Percentiles rank a stretch among this genome's conserved stretches.
Conservation (phyloP, 768 basidiomycete genomes). For the Termitomyces sp. region DNA sequence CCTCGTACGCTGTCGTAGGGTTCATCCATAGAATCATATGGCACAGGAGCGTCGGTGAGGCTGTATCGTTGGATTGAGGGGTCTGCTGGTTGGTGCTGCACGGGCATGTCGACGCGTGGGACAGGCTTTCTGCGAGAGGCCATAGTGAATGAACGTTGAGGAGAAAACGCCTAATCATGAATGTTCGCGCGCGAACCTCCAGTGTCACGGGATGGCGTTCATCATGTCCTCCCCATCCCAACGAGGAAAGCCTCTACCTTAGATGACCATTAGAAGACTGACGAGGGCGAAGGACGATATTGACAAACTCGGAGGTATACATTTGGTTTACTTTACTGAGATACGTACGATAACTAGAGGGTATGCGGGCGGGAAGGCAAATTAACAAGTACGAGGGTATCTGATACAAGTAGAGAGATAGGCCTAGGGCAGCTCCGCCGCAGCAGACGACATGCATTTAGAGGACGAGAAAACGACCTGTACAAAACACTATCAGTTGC, state of each 20-base stretch:
- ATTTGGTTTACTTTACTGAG: too few species aligned
- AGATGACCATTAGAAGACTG: not conserved
- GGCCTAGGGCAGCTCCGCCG: too few species aligned
- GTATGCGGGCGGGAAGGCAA: not conserved
- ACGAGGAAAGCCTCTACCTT: too few species aligned
- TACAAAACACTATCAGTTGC: not conserved
- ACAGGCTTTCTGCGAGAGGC: constrained; percentile 10
- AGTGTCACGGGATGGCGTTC: constrained; percentile 12
- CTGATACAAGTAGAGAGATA: too few species aligned
- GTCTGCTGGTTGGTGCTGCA: constrained; percentile 11
- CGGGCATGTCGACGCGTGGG: not conserved
- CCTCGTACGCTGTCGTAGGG: constrained; percentile 7
- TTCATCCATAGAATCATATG: not conserved
- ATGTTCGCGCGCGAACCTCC: not conserved
- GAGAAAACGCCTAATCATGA: not conserved
- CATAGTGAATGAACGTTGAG: constrained; percentile 4
- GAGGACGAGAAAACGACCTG: not conserved
- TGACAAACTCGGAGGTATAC: not conserved
- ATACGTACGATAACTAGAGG: not conserved
- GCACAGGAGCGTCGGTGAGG: constrained; percentile 7
- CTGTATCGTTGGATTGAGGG: constrained; percentile 9
- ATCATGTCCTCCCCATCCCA: too few species aligned
- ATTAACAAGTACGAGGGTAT: not conserved
- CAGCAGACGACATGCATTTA: not conserved
- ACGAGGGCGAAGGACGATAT: not conserved